phyloP scores from a whole-genome alignment of 2,329 filamentous ascomycete species.

The Xylaria arbuscula region DNA sequence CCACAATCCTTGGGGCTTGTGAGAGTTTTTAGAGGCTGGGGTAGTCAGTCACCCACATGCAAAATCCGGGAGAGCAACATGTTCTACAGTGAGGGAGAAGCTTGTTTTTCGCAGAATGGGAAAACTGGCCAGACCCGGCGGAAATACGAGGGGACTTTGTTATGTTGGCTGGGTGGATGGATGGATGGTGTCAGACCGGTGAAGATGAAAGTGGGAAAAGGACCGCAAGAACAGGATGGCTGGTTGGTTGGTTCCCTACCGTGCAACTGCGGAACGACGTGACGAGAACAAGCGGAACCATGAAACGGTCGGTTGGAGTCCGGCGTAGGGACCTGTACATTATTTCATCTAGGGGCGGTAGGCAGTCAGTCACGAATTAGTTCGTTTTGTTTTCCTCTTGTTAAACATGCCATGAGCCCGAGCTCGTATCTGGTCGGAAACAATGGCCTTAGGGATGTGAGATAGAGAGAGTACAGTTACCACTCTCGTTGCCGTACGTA shows the following conservation, averaged over 20 bases:
- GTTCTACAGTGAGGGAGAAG: neutral
- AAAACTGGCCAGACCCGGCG: neutral
- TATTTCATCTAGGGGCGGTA: conserved; percentile 7
- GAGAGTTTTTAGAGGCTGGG: neutral
- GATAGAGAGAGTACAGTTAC: neutral
- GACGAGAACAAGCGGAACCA: conserved; percentile 32
- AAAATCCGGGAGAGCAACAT: conserved; percentile 4
- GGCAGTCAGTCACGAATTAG: conserved; percentile 8
- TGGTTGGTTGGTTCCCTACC: conserved; percentile 10
- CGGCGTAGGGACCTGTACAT: conserved; percentile 31
- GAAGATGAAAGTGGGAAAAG: conserved; percentile 6
- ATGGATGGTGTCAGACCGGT: conserved; percentile 4
- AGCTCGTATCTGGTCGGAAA: neutral
- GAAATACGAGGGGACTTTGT: neutral
- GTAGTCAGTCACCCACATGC: neutral
- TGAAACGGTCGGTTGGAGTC: conserved; percentile 29
- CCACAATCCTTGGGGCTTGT: neutral
- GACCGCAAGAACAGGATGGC: neutral
- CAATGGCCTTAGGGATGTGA: neutral
- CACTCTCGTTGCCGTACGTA: neutral
- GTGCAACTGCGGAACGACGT: conserved; percentile 28
- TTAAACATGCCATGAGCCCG: neutral
- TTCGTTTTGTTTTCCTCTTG: conserved; percentile 1
- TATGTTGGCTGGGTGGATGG: neutral
- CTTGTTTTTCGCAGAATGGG: neutral